A percentile compares a stretch with the other conserved stretches of the same genome.
phyloP scores from a whole-genome alignment of 345 rosid species.

The Ceriops decandra region DNA sequence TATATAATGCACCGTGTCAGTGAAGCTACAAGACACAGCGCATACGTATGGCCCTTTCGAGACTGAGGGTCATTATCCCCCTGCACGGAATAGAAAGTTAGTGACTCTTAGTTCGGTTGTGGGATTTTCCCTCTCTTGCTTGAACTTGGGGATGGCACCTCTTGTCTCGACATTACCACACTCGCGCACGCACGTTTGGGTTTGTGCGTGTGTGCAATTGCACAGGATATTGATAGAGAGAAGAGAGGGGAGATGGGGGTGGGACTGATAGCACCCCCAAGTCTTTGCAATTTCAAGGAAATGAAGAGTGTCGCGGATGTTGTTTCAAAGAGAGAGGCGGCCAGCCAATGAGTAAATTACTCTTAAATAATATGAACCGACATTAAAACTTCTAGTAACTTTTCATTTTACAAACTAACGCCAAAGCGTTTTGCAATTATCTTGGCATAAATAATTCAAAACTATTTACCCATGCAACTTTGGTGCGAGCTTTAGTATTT shows the following conservation, averaged over 20 bases:
- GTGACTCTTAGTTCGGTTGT: slow-evolving; percentile 12
- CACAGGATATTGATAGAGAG: not conserved
- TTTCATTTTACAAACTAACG: no score
- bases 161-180: not conserved
- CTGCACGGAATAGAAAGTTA: slow-evolving; percentile 40
- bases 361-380: not conserved
- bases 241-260: not conserved
- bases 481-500: no score
- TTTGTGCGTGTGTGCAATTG: not conserved
- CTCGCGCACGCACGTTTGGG: not conserved
- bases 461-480: no score
- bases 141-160: not conserved
- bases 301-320: not conserved
- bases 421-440: no score
- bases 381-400: no score
- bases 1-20: slow-evolving; percentile 32
- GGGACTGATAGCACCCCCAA: not conserved
- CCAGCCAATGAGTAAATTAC: not conserved
- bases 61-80: slow-evolving; percentile 33
- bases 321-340: slow-evolving; percentile 10
- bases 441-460: no score
- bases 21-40: slow-evolving; percentile 19
- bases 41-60: slow-evolving; percentile 23
- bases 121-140: slow-evolving; percentile 8
- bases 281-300: slow-evolving; percentile 31